Conservation (phyloP, 2,329 filamentous ascomycete species). For the Trichophyton rubrum region DNA sequence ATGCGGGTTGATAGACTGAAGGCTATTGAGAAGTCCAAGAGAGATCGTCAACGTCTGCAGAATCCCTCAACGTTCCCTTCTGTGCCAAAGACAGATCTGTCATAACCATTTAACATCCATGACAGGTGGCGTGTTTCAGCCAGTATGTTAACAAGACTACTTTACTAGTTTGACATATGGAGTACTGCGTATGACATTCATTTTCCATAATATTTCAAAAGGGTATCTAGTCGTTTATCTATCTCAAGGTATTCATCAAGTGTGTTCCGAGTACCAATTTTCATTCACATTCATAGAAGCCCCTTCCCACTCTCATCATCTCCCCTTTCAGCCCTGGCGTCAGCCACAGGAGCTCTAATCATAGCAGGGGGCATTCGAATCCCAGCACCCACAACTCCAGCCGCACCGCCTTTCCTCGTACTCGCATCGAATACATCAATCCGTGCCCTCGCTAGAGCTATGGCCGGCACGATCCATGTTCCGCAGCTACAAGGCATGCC, state of each 20-base stretch:
- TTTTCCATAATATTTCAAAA: neutral
- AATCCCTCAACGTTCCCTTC: conserved; percentile 74
- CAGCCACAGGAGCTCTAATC: conserved; percentile 13
- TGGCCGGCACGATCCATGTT: conserved; percentile 80
- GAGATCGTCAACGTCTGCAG: conserved; percentile 66
- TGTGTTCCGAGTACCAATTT: neutral
- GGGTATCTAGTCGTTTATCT: neutral
- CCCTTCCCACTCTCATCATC: neutral
- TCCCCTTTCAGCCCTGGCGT: neutral
- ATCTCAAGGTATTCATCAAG: neutral
- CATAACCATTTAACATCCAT: neutral
- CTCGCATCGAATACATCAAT: conserved; percentile 57
- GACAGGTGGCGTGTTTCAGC: neutral
- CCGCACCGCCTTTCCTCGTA: conserved; percentile 13
- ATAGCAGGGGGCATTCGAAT: conserved; percentile 32
- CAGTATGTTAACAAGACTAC: too few species aligned
- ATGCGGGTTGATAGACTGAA: conserved; percentile 68
- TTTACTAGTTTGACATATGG: neutral
- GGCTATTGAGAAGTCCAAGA: conserved; percentile 64
- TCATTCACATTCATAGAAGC: neutral
- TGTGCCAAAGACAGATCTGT: conserved; percentile 52
- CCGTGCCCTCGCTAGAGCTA: conserved; percentile 68
- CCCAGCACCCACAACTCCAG: conserved; percentile 20
- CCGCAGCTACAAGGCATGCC: conserved; percentile 86
- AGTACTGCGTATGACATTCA: neutral